Conservation (phyloP, 2,329 filamentous ascomycete species). For the Decorospora gaudefroyi region DNA sequence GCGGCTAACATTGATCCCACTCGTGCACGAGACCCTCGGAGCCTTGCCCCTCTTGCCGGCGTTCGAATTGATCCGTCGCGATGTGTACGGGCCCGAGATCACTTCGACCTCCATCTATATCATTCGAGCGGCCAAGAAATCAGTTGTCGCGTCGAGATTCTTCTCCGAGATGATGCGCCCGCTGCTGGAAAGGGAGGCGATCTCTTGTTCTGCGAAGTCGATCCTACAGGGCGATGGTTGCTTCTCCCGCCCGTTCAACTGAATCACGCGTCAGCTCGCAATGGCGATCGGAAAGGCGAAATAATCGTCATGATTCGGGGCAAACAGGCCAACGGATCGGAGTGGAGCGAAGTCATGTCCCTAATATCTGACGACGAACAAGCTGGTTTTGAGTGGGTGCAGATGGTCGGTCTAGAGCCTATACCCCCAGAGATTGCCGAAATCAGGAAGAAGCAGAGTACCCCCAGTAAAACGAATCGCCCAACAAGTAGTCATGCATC, state of each 20-base stretch:
- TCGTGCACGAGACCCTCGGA: slow-evolving; percentile 77
- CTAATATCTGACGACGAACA: slow-evolving; percentile 76
- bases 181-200: slow-evolving; percentile 73
- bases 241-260: slow-evolving; percentile 87
- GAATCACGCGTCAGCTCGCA: slow-evolving; percentile 75
- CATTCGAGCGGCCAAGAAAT: slow-evolving; percentile 91
- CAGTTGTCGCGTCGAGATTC: slow-evolving; percentile 84
- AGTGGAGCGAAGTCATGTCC: slow-evolving; percentile 86
- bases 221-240: slow-evolving; percentile 75
- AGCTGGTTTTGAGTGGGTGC: slow-evolving; percentile 82
- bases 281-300: slow-evolving; percentile 71
- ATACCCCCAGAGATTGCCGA: slow-evolving; percentile 62
- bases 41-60: slow-evolving; percentile 69
- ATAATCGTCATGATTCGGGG: slow-evolving; percentile 88
- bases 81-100: slow-evolving; percentile 86
- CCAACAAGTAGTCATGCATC: slow-evolving; percentile 59
- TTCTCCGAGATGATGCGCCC: slow-evolving; percentile 79
- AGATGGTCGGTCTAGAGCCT: slow-evolving; percentile 73
- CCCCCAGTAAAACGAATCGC: slow-evolving; percentile 51
- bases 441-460: slow-evolving; percentile 56
- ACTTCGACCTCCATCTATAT: slow-evolving; percentile 80
- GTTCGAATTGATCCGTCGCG: slow-evolving; percentile 75
- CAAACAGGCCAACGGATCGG: slow-evolving; percentile 60
- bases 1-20: slow-evolving; percentile 82
- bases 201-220: slow-evolving; percentile 90